phyloP scores from a whole-genome alignment of 306 rosid species.

The Malus fusca region DNA sequence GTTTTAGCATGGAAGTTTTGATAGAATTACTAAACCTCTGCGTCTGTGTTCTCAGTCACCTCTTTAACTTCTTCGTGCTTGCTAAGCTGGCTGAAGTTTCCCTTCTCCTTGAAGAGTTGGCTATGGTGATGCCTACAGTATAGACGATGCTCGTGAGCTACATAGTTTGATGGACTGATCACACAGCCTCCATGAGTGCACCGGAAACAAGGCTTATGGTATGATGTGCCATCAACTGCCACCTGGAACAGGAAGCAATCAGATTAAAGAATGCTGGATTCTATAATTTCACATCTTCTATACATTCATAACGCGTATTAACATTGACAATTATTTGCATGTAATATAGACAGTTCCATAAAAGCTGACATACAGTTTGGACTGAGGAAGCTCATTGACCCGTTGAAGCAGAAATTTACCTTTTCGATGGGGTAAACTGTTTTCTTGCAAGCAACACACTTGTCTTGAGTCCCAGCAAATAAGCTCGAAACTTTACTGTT shows the following conservation, averaged over 20 bases:
- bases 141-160: conserved; percentile 77
- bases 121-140: conserved; percentile 89
- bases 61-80: conserved; percentile 37
- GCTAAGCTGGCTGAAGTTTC: conserved; percentile 80
- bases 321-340: neutral
- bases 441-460: conserved; percentile 77
- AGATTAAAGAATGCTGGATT: neutral
- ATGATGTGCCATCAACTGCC: conserved; percentile 70
- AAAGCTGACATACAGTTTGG: neutral
- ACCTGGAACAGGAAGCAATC: conserved; percentile 38
- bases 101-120: conserved; percentile 89
- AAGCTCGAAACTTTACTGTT: conserved; percentile 65
- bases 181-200: conserved; percentile 87
- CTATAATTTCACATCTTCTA: neutral
- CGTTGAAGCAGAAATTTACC: conserved; percentile 29
- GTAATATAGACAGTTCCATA: neutral
- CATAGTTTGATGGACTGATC: conserved; percentile 86
- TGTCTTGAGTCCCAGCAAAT: conserved; percentile 88
- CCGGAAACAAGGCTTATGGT: conserved; percentile 79
- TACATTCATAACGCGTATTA: neutral
- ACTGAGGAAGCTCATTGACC: neutral
- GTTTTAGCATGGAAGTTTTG: neutral
- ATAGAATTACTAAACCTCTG: conserved; percentile 15
- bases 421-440: conserved; percentile 91
- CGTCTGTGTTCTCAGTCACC: conserved; percentile 30